Evolutionary conservation across 2,329 filamentous ascomycete genomes (phyloP), one percentile per base, ranked within the genome.

Genomic region (Colletotrichum chrysophilum): DNA sequence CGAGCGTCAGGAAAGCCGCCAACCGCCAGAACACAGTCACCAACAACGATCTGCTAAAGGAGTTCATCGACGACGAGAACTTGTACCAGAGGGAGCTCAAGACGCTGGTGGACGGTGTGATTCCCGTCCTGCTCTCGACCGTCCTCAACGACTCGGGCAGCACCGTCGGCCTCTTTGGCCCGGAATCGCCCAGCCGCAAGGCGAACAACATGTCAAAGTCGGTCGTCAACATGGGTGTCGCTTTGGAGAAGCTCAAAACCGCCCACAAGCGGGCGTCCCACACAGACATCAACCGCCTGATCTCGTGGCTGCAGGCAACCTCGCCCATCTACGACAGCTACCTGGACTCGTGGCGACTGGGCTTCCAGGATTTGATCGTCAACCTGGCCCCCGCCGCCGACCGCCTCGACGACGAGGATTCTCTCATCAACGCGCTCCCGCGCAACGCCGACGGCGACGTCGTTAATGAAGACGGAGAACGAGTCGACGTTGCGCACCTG

Each of bases 311-410:
- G 3, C 91, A 95, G 71, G 92, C 91, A 24, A 93, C 95, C 1
- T 91, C 94, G 61, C 92, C 93, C 71, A 90, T 96, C 12, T 99
- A 99, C 82, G 89, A 92, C 76, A 93, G 95, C 80, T 99, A 98
- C 82, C 89, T 98, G 36, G 92, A 92, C 81, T 93, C 94, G 9
- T 99, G 97, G 97, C 91, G 96, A 34, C 89, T 98, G 64, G 97
- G 97, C 1, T 99, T 98, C 84, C 94, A 98, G 80, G 96, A 98
- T 82, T 92, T 99, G 24, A 93, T 98, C 66, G 95, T 99, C 79
- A 98, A 98, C 82, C 91, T 98, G 38, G 96, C 95, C 2, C 94
- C 95, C 9, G 91, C 92, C 6, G 85, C 86, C 3, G 86, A 85
- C 18, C 80, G 80, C 2, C 80, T 84, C 3, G 91, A 93, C 38